Percentiles rank a stretch among this genome's conserved stretches.
phyloP scores from a whole-genome alignment of 2,329 filamentous ascomycete species.

The Fusarium sterilihyphosum region DNA sequence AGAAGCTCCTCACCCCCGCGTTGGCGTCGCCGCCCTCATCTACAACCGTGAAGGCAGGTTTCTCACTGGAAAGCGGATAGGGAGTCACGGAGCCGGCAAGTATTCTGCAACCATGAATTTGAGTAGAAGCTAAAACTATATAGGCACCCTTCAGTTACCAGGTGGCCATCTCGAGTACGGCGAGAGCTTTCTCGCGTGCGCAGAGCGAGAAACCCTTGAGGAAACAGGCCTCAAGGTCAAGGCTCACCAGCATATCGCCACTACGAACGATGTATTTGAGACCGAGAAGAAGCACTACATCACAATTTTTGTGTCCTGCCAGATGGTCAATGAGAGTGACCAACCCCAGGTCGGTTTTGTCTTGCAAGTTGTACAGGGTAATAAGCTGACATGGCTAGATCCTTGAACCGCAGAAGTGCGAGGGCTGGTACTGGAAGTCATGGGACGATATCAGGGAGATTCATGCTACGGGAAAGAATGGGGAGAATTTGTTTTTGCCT shows the following conservation, averaged over 20 bases:
- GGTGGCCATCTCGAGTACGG: slow-evolving; percentile 80
- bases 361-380: not conserved
- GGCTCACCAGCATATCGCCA: slow-evolving; percentile 63
- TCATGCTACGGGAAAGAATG: slow-evolving; percentile 17
- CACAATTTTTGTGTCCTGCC: slow-evolving; percentile 73
- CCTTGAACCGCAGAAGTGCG: slow-evolving; percentile 62
- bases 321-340: slow-evolving; percentile 56
- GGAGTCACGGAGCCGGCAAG: slow-evolving; percentile 61
- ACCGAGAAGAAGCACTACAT: slow-evolving; percentile 75
- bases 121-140: slow-evolving; percentile 2
- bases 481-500: slow-evolving; percentile 47
- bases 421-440: slow-evolving; percentile 59
- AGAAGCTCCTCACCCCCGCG: slow-evolving; percentile 47
- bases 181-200: slow-evolving; percentile 71
- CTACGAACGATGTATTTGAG: slow-evolving; percentile 74
- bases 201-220: slow-evolving; percentile 73
- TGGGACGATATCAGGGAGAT: slow-evolving; percentile 55
- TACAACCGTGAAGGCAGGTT: slow-evolving; percentile 55
- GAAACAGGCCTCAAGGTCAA: slow-evolving; percentile 73
- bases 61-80: slow-evolving; percentile 58
- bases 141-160: slow-evolving; percentile 73
- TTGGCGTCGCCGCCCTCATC: slow-evolving; percentile 62
- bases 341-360: slow-evolving; percentile 62
- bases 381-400: slow-evolving; percentile 39
- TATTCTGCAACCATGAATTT: not conserved